These are phyloP conservation scores for Amphirosellinia nigrospora DNA, from an alignment of 495 filamentous ascomycete species.

Conservation along the genomic window DNA sequence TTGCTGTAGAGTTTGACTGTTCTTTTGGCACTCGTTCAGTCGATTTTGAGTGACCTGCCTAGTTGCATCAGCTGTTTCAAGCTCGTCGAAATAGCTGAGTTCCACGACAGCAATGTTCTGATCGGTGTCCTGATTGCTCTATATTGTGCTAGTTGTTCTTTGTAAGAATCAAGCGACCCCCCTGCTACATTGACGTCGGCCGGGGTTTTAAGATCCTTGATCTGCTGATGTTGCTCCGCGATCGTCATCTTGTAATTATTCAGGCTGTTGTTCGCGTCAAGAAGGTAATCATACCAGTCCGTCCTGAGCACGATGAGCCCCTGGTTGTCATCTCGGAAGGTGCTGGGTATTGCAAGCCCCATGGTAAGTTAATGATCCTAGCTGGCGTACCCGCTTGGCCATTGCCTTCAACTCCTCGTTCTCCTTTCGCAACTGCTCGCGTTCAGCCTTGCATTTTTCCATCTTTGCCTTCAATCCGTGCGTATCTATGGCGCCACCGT, in stretches of 20 bases:
- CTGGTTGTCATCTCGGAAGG: slow-evolving; percentile 24
- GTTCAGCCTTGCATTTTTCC: background rate
- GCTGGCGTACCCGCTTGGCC: background rate
- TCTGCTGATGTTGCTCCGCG: background rate
- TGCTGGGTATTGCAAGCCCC: slow-evolving; percentile 1
- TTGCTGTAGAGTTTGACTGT: background rate
- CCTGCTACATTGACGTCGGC: background rate
- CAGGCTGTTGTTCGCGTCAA: background rate
- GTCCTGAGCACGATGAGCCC: slow-evolving; percentile 20
- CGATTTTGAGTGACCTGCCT: background rate
- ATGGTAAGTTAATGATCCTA: slow-evolving; percentile 19
- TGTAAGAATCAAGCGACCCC: background rate
- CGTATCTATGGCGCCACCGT: background rate
- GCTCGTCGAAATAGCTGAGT: background rate
- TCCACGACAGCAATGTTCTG: background rate
- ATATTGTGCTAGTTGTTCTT: background rate
- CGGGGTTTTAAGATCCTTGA: slow-evolving; percentile 1
- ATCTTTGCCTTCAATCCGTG: background rate
- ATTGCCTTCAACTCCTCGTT: slow-evolving; percentile 5
- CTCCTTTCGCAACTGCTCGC: slow-evolving; percentile 1
- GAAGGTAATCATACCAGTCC: slow-evolving; percentile 14
- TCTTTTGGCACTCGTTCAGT: background rate
- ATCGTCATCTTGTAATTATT: background rate
- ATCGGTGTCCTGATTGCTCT: background rate
- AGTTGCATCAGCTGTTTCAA: background rate